These are phyloP conservation scores for Baorangia bicolor DNA, from an alignment of 768 basidiomycete genomes.

Conservation along the genomic window DNA sequence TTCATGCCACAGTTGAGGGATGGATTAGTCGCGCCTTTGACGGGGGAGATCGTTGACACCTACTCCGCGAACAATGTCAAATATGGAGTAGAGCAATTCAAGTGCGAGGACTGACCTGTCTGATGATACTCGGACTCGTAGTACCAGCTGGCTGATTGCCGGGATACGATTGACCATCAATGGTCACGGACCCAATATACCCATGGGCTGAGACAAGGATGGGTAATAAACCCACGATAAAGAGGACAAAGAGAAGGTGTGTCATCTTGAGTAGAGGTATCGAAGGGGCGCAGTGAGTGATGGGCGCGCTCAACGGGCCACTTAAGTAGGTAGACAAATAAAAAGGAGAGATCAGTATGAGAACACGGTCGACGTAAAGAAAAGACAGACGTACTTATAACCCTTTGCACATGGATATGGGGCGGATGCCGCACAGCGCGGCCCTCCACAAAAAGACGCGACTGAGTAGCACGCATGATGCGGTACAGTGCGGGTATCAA, in stretches of 20 bases:
- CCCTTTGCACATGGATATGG: conserved; percentile 14
- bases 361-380: neutral
- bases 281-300: neutral
- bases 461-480: neutral
- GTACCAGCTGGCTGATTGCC: conserved; percentile 36
- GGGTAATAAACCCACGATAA: conserved; percentile 15
- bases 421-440: conserved; percentile 17
- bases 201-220: conserved; percentile 31
- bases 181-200: conserved; percentile 29
- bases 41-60: conserved; percentile 42
- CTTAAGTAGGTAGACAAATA: conserved; percentile 7
- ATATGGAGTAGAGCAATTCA: neutral
- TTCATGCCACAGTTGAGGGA: conserved; percentile 59
- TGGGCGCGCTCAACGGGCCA: conserved; percentile 24
- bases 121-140: conserved; percentile 40
- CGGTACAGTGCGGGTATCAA: neutral
- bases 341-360: neutral
- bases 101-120: conserved; percentile 32
- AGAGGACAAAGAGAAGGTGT: conserved; percentile 7
- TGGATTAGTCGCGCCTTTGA: conserved; percentile 57
- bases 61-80: conserved; percentile 2
- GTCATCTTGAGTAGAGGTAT: conserved; percentile 9
- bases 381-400: conserved; percentile 18
- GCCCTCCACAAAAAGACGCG: conserved; percentile 1
- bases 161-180: conserved; percentile 28